Conservation (phyloP, 768 basidiomycete genomes). For the Amanita subjunquillea region DNA sequence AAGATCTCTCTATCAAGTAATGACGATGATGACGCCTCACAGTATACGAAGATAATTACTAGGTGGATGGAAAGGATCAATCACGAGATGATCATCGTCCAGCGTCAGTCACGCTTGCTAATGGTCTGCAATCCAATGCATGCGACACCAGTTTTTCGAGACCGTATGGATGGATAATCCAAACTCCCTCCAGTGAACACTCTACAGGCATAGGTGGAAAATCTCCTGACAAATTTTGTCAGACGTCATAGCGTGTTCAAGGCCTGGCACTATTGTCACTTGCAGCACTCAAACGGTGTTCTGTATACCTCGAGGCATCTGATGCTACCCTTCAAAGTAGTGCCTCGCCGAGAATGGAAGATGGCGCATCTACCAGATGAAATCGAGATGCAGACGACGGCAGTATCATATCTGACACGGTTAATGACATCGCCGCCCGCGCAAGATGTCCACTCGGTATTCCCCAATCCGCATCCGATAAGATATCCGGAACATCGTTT, state of each 20-base stretch:
- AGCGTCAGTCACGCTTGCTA: not conserved
- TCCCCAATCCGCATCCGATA: slow-evolving; percentile 31
- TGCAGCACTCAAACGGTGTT: slow-evolving; percentile 16
- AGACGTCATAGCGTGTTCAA: slow-evolving; percentile 12
- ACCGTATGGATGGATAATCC: not conserved
- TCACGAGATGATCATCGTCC: not conserved
- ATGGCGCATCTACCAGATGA: not conserved
- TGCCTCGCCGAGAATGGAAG: not conserved
- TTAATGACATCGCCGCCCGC: slow-evolving; percentile 26
- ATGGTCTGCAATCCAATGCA: not conserved
- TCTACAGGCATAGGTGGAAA: not conserved
- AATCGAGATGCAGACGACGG: not conserved
- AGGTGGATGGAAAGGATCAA: slow-evolving; percentile 12
- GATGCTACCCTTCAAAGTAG: not conserved
- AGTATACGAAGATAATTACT: slow-evolving; percentile 18
- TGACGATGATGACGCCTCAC: slow-evolving; percentile 7
- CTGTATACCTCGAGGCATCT: slow-evolving; percentile 15
- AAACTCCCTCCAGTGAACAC: not conserved
- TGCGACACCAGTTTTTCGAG: not conserved
- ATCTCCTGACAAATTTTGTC: slow-evolving; percentile 17
- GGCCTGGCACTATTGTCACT: slow-evolving; percentile 8
- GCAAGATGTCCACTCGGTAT: slow-evolving; percentile 43
- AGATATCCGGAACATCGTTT: slow-evolving; percentile 9
- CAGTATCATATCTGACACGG: not conserved
- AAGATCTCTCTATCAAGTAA: not conserved